These are phyloP conservation scores for Nicotiana paniculata DNA, from an alignment of 257 asterid genomes.

Conservation along the genomic window DNA sequence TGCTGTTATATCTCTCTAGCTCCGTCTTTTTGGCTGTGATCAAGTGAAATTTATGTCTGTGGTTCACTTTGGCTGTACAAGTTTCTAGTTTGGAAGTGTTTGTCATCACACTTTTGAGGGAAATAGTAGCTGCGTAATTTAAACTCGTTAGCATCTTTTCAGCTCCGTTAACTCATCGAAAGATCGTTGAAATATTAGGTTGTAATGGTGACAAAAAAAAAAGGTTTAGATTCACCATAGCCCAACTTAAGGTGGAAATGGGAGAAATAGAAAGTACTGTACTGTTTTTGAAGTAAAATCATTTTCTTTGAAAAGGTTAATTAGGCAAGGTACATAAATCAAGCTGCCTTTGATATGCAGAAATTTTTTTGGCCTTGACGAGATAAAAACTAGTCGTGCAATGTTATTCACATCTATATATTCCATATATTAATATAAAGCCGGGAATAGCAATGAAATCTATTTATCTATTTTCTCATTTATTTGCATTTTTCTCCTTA, in stretches of 20 bases:
- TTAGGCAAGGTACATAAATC: no score
- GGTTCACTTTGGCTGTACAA: neutral
- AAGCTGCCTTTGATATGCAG: neutral
- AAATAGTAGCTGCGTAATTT: neutral
- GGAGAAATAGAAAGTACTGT: no score
- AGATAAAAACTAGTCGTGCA: no score
- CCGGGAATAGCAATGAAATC: no score
- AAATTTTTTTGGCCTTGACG: neutral
- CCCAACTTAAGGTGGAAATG: neutral
- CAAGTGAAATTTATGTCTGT: neutral
- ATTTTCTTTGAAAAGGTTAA: no score
- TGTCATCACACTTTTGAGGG: neutral
- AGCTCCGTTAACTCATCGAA: neutral
- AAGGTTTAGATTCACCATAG: neutral
- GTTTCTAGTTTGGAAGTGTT: neutral
- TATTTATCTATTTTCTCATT: no score
- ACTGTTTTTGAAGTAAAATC: no score
- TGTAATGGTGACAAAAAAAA: neutral
- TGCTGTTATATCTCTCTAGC: neutral
- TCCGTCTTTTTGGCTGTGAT: neutral
- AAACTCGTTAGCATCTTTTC: neutral
- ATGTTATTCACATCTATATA: no score
- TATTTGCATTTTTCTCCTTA: no score
- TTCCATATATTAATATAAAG: no score
- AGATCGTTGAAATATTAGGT: neutral